Evolutionary conservation across 2,329 filamentous ascomycete genomes (phyloP).

Genomic region (Phyllosticta citriasiana): DNA sequence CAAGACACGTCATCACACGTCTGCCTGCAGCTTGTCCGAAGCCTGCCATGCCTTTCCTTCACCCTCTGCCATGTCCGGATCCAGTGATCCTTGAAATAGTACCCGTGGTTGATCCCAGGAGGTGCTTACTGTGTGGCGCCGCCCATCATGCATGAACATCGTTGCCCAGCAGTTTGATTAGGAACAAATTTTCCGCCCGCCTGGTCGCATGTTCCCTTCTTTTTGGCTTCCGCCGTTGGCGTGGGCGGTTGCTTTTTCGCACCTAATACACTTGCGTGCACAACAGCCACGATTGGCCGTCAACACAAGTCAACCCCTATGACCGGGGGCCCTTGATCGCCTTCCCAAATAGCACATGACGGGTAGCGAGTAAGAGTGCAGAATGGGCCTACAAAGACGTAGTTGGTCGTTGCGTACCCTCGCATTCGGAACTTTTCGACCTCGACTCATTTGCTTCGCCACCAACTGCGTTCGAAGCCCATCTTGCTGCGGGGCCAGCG

Average conservation of each 20-base stretch:
- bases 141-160: slow-evolving; percentile 20
- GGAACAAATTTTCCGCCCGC: slow-evolving; percentile 23
- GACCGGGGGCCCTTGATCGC: slow-evolving; percentile 16
- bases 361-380: slow-evolving; percentile 27
- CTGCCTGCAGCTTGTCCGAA: neutral
- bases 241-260: slow-evolving; percentile 1
- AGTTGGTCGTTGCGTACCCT: slow-evolving; percentile 19
- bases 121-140: slow-evolving; percentile 11
- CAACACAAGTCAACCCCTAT: neutral
- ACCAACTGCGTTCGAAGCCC: neutral
- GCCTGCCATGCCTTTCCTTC: neutral
- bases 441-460: neutral
- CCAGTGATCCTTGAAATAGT: neutral
- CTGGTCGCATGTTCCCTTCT: slow-evolving; percentile 17
- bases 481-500: neutral
- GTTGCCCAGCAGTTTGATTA: slow-evolving; percentile 16
- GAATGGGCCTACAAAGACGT: slow-evolving; percentile 21
- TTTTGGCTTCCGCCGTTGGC: slow-evolving; percentile 1
- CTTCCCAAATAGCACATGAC: slow-evolving; percentile 26
- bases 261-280: slow-evolving; percentile 1
- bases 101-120: slow-evolving; percentile 5
- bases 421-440: slow-evolving; percentile 9
- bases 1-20: slow-evolving; percentile 6
- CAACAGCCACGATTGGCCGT: slow-evolving; percentile 1
- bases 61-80: neutral